phyloP scores from a whole-genome alignment of 23 red algal species.

The Pyropia yezoensis region DNA sequence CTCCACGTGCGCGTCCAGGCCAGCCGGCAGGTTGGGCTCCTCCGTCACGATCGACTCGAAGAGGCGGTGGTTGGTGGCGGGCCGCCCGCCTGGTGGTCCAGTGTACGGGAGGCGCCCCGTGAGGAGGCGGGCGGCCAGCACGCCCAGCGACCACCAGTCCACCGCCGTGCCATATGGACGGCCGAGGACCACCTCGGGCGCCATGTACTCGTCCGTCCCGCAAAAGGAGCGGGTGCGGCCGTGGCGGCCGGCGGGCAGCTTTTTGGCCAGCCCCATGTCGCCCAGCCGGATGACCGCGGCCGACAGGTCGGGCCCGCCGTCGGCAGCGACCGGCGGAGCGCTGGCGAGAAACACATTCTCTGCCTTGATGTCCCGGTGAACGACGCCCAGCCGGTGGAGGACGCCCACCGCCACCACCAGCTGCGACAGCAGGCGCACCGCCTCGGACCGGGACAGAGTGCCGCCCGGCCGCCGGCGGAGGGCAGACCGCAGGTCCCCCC shows the following conservation, averaged over 20 bases:
- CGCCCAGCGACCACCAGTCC: constrained; percentile 54
- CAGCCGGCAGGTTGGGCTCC: too few species aligned
- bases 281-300: constrained; percentile 55
- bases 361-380: constrained; percentile 78
- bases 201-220: constrained; percentile 68
- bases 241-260: constrained; percentile 27
- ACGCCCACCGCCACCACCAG: constrained; percentile 63
- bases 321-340: background rate
- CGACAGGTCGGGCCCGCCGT: too few species aligned
- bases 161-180: constrained; percentile 39
- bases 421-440: constrained; percentile 34
- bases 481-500: constrained; percentile 58
- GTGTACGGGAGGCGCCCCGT: constrained; percentile 62
- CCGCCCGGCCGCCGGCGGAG: constrained; percentile 12
- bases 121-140: constrained; percentile 58
- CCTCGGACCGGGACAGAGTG: constrained; percentile 19
- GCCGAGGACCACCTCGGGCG: constrained; percentile 57
- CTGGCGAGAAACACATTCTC: constrained; percentile 69
- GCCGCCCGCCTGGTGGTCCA: background rate
- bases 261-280: constrained; percentile 76
- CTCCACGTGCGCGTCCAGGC: too few species aligned
- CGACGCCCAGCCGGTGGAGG: constrained; percentile 45
- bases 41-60: too few species aligned
- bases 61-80: too few species aligned
- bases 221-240: constrained; percentile 63